These are phyloP conservation scores for Tubosaeta sp. DNA, from an alignment of 768 basidiomycete species.

Conservation along the genomic window DNA sequence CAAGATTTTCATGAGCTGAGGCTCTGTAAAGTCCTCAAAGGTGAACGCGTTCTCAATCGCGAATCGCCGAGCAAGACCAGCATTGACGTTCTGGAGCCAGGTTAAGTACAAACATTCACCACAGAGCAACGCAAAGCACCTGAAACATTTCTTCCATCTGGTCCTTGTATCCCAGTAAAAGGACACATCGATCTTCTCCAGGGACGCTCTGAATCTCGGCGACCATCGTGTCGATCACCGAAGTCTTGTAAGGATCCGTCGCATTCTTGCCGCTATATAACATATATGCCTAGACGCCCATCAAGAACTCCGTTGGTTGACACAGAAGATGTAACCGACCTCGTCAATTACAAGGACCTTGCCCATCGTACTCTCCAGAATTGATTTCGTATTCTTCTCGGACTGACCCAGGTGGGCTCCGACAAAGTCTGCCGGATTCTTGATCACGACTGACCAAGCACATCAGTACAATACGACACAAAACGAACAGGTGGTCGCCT, in stretches of 20 bases:
- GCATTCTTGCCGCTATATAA: constrained; percentile 40
- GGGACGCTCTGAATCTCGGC: constrained; percentile 69
- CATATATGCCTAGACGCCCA: constrained; percentile 58
- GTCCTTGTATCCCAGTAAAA: constrained; percentile 61
- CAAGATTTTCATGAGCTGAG: constrained; percentile 50
- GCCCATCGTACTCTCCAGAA: constrained; percentile 53
- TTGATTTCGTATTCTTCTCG: constrained; percentile 61
- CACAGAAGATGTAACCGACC: constrained; percentile 28
- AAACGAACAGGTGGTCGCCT: neutral
- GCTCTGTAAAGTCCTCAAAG: constrained; percentile 60
- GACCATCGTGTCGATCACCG: constrained; percentile 72
- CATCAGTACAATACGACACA: neutral
- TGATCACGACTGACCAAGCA: constrained; percentile 47
- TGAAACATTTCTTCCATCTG: constrained; percentile 75
- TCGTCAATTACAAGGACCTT: constrained; percentile 75
- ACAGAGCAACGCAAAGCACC: constrained; percentile 32
- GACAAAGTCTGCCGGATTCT: constrained; percentile 68
- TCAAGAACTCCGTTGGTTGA: constrained; percentile 1
- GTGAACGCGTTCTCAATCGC: constrained; percentile 64
- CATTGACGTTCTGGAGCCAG: constrained; percentile 58
- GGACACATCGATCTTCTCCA: constrained; percentile 67
- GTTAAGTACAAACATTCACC: neutral
- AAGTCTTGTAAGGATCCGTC: constrained; percentile 55
- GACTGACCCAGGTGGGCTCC: constrained; percentile 56
- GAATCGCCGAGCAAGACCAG: constrained; percentile 63